phyloP scores from a whole-genome alignment of 2,329 filamentous ascomycete species.

The Scedosporium minutisporum region DNA sequence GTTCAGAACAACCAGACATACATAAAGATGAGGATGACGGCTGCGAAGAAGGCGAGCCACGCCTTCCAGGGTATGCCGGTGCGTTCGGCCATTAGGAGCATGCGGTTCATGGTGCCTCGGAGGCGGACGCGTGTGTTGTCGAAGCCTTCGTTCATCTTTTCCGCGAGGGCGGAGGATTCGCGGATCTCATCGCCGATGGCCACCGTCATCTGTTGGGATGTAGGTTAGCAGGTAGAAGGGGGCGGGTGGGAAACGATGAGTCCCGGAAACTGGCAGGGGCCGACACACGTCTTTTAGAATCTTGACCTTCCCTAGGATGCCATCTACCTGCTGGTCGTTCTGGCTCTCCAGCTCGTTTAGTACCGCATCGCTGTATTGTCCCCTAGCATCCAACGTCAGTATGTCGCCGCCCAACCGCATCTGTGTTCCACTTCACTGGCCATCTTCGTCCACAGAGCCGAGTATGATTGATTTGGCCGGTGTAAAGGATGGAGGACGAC shows the following conservation, averaged over 20 bases:
- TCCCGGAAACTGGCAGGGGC: no score
- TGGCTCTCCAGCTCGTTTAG: slow-evolving; percentile 91
- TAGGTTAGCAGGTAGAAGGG: not conserved
- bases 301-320: slow-evolving; percentile 83
- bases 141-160: slow-evolving; percentile 94
- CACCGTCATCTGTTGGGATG: slow-evolving; percentile 59
- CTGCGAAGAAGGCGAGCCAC: slow-evolving; percentile 82
- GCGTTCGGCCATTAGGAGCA: slow-evolving; percentile 89
- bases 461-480: not conserved
- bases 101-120: slow-evolving; percentile 89
- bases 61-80: slow-evolving; percentile 95
- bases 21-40: slow-evolving; percentile 72
- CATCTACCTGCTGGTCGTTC: slow-evolving; percentile 81
- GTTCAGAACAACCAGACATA: slow-evolving; percentile 83
- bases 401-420: not conserved
- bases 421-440: not conserved
- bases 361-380: slow-evolving; percentile 87
- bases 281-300: slow-evolving; percentile 73
- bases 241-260: not conserved
- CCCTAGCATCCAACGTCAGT: slow-evolving; percentile 35
- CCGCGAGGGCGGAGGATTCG: slow-evolving; percentile 75
- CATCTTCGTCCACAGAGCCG: not conserved
- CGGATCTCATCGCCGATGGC: slow-evolving; percentile 95
- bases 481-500: not conserved
- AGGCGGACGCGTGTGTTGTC: slow-evolving; percentile 74